Base-by-base conservation (phyloP, 345 rosid genomes). In the Carallia pectinifolia region DNA sequence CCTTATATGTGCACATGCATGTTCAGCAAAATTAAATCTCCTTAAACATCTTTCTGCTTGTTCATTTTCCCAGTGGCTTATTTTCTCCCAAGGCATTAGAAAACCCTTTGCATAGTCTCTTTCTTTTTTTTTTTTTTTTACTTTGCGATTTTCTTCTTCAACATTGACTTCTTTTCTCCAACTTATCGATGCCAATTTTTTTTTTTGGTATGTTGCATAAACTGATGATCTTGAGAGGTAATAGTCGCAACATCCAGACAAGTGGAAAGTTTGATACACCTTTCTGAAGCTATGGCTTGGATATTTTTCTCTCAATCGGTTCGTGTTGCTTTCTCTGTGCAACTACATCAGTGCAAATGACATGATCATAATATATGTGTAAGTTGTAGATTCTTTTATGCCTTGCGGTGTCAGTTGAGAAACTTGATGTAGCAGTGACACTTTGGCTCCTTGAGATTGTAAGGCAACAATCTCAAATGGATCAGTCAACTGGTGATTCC, bases 381-480 rank as follows among this genome's bases (percentile, higher is more conserved):
- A 23, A 23, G 23, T 23, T 23, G 18, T 16, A 23, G 2, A 60
- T 36, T 66, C 27, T 37, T 67, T 29, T 65, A n/a, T 58, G 12
- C 58, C 55, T 29, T 71, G 64, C 69, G 53, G 53, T 73, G 70
- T 72, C 91, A 97, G 97, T 90, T 71, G 92, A 89, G 67, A 85
- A 86, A 79, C 78, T 52, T 76, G 99, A 90, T 73, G 99, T 92
- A 6, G 67, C 72, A 3, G 98, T 92, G 85, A 96, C 97, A 67
- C 90, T 90, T 77, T 75, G 97, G 72, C 97, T 95, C 71, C 83
- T 95, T 60, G 93, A 89, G 77, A 97, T 92, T 58, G 97, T 97
- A 76, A 92, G 89, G 97, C 97, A 92, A 70, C 97, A 95, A 80
- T 95, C 99, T 48, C 97, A 97, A 56, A 92, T 96, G 0, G 97